Conservation (phyloP, 148 eudicot species). For the Rhododendron simsii region DNA sequence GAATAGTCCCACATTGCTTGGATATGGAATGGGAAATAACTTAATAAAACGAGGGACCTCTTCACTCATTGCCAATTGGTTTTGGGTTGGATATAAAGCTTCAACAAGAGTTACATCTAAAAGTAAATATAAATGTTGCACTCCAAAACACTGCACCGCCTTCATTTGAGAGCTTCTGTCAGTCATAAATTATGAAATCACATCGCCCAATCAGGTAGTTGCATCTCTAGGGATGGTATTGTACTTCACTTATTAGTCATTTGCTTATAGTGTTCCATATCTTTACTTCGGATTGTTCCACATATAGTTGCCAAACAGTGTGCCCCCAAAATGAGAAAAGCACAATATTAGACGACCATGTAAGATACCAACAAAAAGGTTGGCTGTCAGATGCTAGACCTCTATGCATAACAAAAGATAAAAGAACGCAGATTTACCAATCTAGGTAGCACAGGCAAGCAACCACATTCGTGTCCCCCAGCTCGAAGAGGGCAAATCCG, state of each 20-base stretch:
- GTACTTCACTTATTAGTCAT: not conserved
- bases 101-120: not conserved
- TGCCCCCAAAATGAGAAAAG: constrained; percentile 29
- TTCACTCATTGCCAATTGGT: not conserved
- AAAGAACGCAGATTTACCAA: constrained; percentile 34
- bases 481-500: constrained; percentile 78
- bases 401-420: not conserved
- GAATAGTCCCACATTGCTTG: too few species aligned
- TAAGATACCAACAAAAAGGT: not conserved
- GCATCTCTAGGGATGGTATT: not conserved
- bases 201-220: not conserved
- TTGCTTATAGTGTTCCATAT: not conserved
- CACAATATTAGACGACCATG: not conserved
- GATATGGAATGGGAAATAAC: too few species aligned
- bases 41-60: too few species aligned
- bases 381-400: not conserved
- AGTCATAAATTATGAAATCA: not conserved
- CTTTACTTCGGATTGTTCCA: not conserved
- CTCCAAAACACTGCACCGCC: not conserved
- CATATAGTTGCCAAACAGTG: not conserved
- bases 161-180: not conserved
- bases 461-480: constrained; percentile 79
- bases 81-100: not conserved
- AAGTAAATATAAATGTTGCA: not conserved
- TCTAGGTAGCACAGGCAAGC: constrained; percentile 66